These are phyloP conservation scores for Chrysoporthe deuterocubensis DNA, from an alignment of 2,329 filamentous ascomycete species.

Conservation along the genomic window DNA sequence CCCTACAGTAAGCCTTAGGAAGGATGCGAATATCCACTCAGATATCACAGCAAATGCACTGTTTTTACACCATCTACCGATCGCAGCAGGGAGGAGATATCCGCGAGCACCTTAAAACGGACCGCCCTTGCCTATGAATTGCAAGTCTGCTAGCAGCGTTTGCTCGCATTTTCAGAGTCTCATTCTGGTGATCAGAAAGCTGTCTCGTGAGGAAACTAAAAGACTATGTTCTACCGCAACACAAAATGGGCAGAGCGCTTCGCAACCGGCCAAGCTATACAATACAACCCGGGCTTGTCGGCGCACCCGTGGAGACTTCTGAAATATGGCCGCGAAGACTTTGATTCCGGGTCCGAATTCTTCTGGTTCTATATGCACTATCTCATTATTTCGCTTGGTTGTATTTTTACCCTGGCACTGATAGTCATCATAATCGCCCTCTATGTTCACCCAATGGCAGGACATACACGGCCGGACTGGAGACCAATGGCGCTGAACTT, in stretches of 20 bases:
- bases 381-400: not conserved
- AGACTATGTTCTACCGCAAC: slow-evolving; percentile 7
- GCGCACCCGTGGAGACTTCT: not conserved
- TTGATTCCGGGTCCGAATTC: not conserved
- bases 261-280: not conserved
- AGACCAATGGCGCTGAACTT: not conserved
- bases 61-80: not conserved
- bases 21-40: not conserved
- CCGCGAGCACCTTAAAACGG: not conserved
- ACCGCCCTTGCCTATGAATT: not conserved
- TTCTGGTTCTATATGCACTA: slow-evolving; percentile 10
- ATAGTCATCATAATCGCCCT: slow-evolving; percentile 3
- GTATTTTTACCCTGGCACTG: not conserved
- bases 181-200: not conserved
- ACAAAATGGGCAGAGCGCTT: slow-evolving; percentile 2
- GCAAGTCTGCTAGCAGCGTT: not conserved
- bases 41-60: not conserved
- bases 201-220: not conserved
- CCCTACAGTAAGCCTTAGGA: not conserved
- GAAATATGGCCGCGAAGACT: slow-evolving; percentile 6
- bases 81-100: not conserved
- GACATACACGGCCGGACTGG: not conserved
- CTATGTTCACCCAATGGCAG: not conserved
- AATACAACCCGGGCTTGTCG: not conserved
- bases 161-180: not conserved